phyloP scores from a whole-genome alignment of 371 early-diverging fungal species.

The Dipsacomyces acuminosporus region DNA sequence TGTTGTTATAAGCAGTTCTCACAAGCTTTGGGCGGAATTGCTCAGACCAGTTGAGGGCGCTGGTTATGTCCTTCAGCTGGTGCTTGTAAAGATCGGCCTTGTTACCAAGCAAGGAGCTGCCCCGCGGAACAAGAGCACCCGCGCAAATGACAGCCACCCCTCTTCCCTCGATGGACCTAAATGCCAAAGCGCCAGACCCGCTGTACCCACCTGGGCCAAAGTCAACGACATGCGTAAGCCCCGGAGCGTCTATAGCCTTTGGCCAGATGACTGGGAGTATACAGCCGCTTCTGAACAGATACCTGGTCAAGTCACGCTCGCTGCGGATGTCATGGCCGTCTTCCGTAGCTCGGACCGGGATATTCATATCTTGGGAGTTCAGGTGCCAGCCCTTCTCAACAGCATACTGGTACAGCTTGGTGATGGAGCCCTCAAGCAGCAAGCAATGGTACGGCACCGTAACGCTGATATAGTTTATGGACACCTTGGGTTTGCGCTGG shows the following conservation, averaged over 20 bases:
- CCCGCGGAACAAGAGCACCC: slow-evolving; percentile 56
- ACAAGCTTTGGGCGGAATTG: slow-evolving; percentile 68
- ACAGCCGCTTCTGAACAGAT: slow-evolving; percentile 74
- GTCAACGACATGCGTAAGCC: slow-evolving; percentile 81
- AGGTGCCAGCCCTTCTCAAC: slow-evolving; percentile 54
- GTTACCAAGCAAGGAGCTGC: slow-evolving; percentile 67
- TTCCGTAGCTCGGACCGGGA: slow-evolving; percentile 74
- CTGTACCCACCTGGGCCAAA: slow-evolving; percentile 88
- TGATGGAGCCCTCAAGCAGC: slow-evolving; percentile 63
- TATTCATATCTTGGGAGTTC: slow-evolving; percentile 53
- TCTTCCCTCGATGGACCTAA: slow-evolving; percentile 87
- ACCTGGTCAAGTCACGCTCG: slow-evolving; percentile 18
- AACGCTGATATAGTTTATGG: slow-evolving; percentile 78
- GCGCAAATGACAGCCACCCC: slow-evolving; percentile 79
- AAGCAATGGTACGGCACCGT: slow-evolving; percentile 83
- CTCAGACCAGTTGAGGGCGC: slow-evolving; percentile 80
- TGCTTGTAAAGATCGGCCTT: slow-evolving; percentile 77
- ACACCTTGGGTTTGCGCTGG: slow-evolving; percentile 76
- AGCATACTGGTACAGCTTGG: slow-evolving; percentile 59
- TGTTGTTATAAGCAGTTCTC: slow-evolving; percentile 51
- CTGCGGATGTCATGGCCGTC: slow-evolving; percentile 50
- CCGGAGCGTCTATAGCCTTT: slow-evolving; percentile 60
- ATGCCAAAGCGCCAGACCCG: slow-evolving; percentile 64
- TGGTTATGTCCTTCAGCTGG: slow-evolving; percentile 62
- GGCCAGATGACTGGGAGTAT: slow-evolving; percentile 79